phyloP scores from a whole-genome alignment of 169 alveolate species.

The Eimeria falciformis region DNA sequence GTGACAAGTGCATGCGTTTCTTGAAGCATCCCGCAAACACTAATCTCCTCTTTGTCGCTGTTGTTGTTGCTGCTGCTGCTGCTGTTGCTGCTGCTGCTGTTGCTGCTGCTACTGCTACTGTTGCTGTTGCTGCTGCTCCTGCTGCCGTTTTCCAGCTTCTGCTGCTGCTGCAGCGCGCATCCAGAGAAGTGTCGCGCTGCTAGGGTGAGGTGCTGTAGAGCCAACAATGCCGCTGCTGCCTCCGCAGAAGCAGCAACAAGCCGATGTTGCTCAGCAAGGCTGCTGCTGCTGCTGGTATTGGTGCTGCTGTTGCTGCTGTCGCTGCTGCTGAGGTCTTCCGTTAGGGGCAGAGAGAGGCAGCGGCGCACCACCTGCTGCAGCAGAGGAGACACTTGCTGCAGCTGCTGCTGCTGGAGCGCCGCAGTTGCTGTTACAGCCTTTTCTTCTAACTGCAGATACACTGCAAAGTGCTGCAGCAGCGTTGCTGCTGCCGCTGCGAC shows the following conservation, averaged over 20 bases:
- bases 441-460: neutral
- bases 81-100: neutral
- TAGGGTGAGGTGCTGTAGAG: neutral
- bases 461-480: neutral
- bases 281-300: neutral
- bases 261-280: neutral
- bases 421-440: neutral
- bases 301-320: neutral
- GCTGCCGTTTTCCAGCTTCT: neutral
- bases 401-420: neutral
- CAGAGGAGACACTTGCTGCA: neutral
- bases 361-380: neutral
- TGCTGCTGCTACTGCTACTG: neutral
- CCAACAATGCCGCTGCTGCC: neutral
- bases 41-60: too few relatives aligned
- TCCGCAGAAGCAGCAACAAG: neutral
- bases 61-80: neutral
- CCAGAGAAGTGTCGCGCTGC: neutral
- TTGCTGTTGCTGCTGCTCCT: slow-evolving; percentile 9
- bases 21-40: too few relatives aligned
- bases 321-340: neutral
- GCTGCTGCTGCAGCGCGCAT: slow-evolving; percentile 1
- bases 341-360: neutral
- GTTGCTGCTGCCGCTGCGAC: neutral
- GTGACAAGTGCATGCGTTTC: too few relatives aligned